These are phyloP conservation scores for Dryadomyces sulphureus DNA, from an alignment of 2,329 filamentous ascomycete genomes.

Conservation along the genomic window DNA sequence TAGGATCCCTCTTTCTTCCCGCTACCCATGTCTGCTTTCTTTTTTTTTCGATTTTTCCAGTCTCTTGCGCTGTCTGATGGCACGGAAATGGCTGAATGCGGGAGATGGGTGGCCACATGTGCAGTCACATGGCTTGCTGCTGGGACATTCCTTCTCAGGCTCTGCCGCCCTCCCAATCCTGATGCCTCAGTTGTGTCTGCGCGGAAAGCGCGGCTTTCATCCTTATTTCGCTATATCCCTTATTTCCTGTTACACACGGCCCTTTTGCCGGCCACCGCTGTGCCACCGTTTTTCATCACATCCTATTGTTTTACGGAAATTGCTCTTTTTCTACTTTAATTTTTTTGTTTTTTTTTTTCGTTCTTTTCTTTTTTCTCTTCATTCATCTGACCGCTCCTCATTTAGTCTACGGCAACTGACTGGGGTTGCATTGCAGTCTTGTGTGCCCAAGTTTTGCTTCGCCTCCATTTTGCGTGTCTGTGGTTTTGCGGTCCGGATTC, in stretches of 20 bases:
- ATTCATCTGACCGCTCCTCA: conserved; percentile 4
- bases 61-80: not conserved
- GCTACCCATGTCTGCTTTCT: not conserved
- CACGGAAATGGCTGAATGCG: not conserved
- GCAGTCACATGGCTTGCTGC: not conserved
- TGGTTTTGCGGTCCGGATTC: not conserved
- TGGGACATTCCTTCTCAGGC: not conserved
- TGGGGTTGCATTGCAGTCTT: not conserved
- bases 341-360: too few relatives aligned
- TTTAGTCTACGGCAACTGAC: conserved; percentile 4
- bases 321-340: not conserved
- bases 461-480: not conserved
- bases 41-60: not conserved
- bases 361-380: not conserved
- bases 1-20: not conserved
- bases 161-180: not conserved
- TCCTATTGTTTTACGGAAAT: not conserved
- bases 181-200: not conserved
- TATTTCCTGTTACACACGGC: not conserved
- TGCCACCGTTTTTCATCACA: not conserved
- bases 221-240: not conserved
- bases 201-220: not conserved
- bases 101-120: not conserved
- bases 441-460: not conserved
- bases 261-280: not conserved